These are phyloP conservation scores for Monosporozyma aquatica DNA, from an alignment of 805 yeast genomes.

Conservation along the genomic window DNA sequence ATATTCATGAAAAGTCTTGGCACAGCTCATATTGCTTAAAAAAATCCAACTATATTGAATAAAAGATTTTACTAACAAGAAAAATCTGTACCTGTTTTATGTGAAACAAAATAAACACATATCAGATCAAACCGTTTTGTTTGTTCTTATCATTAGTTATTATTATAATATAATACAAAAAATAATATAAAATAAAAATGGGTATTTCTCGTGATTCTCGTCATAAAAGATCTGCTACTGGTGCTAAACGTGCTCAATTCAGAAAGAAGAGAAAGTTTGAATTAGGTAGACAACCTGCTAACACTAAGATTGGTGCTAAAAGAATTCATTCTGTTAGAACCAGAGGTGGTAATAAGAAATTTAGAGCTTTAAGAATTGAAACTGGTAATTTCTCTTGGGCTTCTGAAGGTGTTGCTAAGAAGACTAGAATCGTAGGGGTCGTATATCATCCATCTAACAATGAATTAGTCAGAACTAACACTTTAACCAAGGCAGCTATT, in stretches of 20 bases:
- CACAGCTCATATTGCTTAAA: too few relatives aligned
- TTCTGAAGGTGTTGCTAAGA: conserved; percentile 96
- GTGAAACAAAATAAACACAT: too few relatives aligned
- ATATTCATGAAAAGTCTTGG: too few relatives aligned
- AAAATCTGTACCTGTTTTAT: not conserved
- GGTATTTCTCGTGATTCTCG: conserved; percentile 99
- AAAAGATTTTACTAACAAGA: conserved; percentile 1
- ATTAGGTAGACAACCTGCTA: conserved; percentile 99
- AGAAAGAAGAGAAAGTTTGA: conserved; percentile 99
- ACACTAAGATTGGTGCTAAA: conserved; percentile 98
- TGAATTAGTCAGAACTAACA: conserved; percentile 99
- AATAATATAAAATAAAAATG: conserved; percentile 45
- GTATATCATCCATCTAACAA: conserved; percentile 99
- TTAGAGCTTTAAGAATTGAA: conserved; percentile 99
- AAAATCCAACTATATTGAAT: too few relatives aligned
- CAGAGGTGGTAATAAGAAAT: conserved; percentile 99
- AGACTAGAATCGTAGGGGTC: conserved; percentile 97
- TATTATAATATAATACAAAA: too few relatives aligned
- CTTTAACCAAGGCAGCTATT: conserved; percentile 96
- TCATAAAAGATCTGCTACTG: conserved; percentile 99
- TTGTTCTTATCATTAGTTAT: too few relatives aligned
- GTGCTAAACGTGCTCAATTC: conserved; percentile 99
- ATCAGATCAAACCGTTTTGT: too few relatives aligned
- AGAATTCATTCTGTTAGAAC: conserved; percentile 99
- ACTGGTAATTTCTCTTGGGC: conserved; percentile 99